Percentiles rank a stretch among this genome's conserved stretches.
Evolutionary conservation across 2,329 filamentous ascomycete species (phyloP).

Genomic region (Diaporthe capsici): DNA sequence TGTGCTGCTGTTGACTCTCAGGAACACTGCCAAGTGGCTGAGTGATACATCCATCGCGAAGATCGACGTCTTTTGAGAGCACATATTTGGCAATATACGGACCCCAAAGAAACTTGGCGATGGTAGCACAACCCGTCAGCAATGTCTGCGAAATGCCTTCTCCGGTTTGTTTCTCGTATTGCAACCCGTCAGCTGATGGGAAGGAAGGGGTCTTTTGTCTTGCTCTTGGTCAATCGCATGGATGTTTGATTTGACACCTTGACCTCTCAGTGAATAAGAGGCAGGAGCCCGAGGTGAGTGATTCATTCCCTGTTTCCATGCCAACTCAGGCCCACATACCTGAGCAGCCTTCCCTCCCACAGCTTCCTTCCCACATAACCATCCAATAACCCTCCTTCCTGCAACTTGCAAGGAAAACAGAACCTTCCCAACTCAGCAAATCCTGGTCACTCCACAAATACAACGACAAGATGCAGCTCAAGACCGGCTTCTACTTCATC

Average conservation of each 20-base stretch:
- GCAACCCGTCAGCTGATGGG: neutral
- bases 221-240: neutral
- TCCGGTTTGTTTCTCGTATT: neutral
- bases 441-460: neutral
- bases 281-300: neutral
- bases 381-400: no score
- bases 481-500: constrained; percentile 30
- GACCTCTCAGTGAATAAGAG: neutral
- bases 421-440: neutral
- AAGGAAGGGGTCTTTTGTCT: constrained; percentile 4
- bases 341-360: neutral
- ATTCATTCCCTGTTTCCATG: neutral
- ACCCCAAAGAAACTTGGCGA: neutral
- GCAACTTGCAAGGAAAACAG: neutral
- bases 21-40: neutral
- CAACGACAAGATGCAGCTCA: constrained; percentile 30
- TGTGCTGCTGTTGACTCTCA: constrained; percentile 1
- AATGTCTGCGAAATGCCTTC: neutral
- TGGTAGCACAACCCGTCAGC: neutral
- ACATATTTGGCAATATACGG: neutral
- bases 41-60: constrained; percentile 2
- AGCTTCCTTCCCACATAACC: neutral
- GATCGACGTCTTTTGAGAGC: neutral
- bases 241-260: no score
- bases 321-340: neutral